Conservation (phyloP, 1,139 yeast species). For the Arxiozyma telluris region DNA sequence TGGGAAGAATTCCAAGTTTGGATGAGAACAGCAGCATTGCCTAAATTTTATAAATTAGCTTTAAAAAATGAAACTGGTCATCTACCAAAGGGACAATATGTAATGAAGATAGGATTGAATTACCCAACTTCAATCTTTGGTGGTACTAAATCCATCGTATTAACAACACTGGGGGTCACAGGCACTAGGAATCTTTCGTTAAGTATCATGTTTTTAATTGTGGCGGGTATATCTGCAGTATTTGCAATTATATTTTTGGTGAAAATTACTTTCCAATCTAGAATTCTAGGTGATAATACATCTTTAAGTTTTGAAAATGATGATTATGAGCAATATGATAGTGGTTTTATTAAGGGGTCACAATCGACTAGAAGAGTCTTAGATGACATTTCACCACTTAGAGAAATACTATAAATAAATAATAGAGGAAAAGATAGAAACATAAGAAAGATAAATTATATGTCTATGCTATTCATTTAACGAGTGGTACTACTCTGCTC, state of each 20-base stretch:
- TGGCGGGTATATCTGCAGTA: slow-evolving; percentile 67
- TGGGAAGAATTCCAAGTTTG: slow-evolving; percentile 91
- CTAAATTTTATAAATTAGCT: slow-evolving; percentile 75
- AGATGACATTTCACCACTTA: slow-evolving; percentile 17
- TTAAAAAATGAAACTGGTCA: slow-evolving; percentile 64
- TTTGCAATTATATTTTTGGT: slow-evolving; percentile 39
- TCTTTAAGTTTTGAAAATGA: slow-evolving; percentile 31
- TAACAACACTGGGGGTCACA: slow-evolving; percentile 76
- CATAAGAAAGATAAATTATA: not conserved
- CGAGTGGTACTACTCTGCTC: not conserved
- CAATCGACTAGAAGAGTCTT: slow-evolving; percentile 4
- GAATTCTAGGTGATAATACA: slow-evolving; percentile 37
- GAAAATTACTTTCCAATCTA: slow-evolving; percentile 40
- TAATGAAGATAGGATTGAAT: slow-evolving; percentile 65
- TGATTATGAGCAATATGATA: slow-evolving; percentile 3
- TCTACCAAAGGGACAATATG: slow-evolving; percentile 60
- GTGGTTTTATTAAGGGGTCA: not conserved
- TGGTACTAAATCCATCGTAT: slow-evolving; percentile 71
- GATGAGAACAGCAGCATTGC: slow-evolving; percentile 93
- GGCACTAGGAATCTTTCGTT: slow-evolving; percentile 87
- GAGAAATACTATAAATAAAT: slow-evolving; percentile 24
- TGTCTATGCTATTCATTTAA: not conserved
- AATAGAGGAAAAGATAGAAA: not conserved
- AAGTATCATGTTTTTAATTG: slow-evolving; percentile 84
- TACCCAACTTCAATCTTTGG: slow-evolving; percentile 80